Conservation (phyloP, 2,329 filamentous ascomycete species). For the Neurospora sp. region DNA sequence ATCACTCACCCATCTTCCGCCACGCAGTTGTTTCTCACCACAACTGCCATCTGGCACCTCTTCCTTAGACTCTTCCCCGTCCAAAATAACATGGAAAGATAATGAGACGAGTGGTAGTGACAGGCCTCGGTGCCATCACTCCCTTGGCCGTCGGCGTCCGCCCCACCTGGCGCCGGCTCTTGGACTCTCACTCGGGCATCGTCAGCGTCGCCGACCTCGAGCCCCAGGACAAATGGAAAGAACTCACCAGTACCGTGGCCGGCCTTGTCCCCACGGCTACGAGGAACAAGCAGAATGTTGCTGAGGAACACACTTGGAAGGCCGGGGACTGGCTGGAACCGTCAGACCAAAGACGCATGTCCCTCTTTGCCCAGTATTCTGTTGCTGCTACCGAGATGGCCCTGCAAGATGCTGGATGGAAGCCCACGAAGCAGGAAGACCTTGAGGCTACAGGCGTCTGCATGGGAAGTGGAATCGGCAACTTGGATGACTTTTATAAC, state of each 20-base stretch:
- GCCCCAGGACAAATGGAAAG: conserved; percentile 48
- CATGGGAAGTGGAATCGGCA: conserved; percentile 90
- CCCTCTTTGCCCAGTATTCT: conserved; percentile 86
- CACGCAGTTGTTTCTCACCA: background rate
- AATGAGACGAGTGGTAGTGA: conserved; percentile 72
- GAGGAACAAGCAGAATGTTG: conserved; percentile 15
- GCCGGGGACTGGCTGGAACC: conserved; percentile 43
- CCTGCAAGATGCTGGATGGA: conserved; percentile 72
- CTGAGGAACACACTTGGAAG: conserved; percentile 29
- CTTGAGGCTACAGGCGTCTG: conserved; percentile 79
- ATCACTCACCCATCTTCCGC: background rate
- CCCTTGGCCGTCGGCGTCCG: conserved; percentile 73
- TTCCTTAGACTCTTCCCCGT: background rate
- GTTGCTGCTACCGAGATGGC: conserved; percentile 82
- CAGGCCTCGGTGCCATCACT: conserved; percentile 71
- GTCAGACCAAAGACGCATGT: conserved; percentile 65
- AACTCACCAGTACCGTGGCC: conserved; percentile 76
- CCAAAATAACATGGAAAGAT: conserved; percentile 29
- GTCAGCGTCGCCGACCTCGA: conserved; percentile 57
- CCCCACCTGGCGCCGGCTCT: conserved; percentile 69
- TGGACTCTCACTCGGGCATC: conserved; percentile 74
- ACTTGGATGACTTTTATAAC: conserved; percentile 80
- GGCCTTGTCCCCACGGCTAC: conserved; percentile 61
- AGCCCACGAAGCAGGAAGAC: conserved; percentile 48
- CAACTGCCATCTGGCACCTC: background rate